Evolutionary conservation across 2,329 filamentous ascomycete genomes (phyloP), one percentile per base, ranked within the genome.

Genomic region (Aciculosporium take): DNA sequence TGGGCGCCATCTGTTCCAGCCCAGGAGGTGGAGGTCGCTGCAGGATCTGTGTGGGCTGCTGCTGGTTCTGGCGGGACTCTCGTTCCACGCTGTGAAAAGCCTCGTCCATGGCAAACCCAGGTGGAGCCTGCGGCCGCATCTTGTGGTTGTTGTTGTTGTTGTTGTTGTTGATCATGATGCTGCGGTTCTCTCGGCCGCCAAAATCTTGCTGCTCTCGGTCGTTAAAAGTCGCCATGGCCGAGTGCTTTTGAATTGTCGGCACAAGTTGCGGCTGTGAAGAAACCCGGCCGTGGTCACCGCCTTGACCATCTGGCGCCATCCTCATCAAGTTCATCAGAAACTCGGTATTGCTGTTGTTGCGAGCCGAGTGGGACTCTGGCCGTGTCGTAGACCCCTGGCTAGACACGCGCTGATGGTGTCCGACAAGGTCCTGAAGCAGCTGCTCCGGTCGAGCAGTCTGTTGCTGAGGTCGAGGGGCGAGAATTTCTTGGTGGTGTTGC

Each of bases 261-360:
- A 20, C 42, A 17, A 41, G 44, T 24, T 43, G 49, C 5, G 43
- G 41, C 18, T 47, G 48, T 8, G 38, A 41, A 33, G 39, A 41
- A 20, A 40, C 45, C 18, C 44, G 41, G n/a, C 37, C 54, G 42
- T 73, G 72, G 40, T 77, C 74, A 27, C 65, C 63, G 46, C 67
- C 62, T 30, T 69, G 68, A 5, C 62, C 57, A 23, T 76, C 71
- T 0, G 69, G 64, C 1, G 55, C 56, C 29, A 62, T 63, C 44
- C 71, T 68, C 84, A 94, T 91, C 24, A 94, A 69, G 46, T 79
- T 83, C 61, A 94, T 84, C 37, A 94, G 65, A 56, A 91, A 88
- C 48, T 93, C 83, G n/a, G 81, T 76, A 51, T 89, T 84, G 51
- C 69, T 75, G 56, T 72, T 79, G 55, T 65, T 69, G 37, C 63